Percentiles rank a stretch among this genome's conserved stretches.
phyloP scores from a whole-genome alignment of 208 protist genomes.

The Trypanosoma theileri region DNA sequence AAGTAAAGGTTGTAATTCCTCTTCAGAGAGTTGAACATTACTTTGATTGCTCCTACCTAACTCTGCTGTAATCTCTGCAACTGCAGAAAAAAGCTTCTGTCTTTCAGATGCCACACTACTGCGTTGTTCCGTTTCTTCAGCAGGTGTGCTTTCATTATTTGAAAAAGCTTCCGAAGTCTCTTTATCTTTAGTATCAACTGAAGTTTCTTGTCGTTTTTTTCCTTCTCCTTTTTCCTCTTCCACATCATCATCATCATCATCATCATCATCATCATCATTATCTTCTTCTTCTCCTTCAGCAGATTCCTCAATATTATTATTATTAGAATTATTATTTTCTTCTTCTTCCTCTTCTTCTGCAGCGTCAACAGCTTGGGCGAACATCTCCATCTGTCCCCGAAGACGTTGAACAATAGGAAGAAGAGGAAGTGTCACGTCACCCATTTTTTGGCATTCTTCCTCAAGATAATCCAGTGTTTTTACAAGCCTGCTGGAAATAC shows the following conservation, averaged over 20 bases:
- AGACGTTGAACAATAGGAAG: constrained; percentile 25
- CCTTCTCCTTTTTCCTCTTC: constrained; percentile 4
- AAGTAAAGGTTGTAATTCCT: constrained; percentile 31
- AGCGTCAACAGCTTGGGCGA: constrained; percentile 19
- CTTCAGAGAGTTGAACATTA: constrained; percentile 18
- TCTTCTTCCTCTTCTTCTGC: constrained; percentile 7
- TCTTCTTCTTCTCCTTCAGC: not conserved
- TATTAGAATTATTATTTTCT: not conserved
- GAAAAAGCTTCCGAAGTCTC: not conserved
- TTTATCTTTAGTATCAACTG: not conserved
- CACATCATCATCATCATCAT: not conserved
- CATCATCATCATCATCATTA: not conserved
- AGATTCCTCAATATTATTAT: not conserved
- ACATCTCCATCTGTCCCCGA: constrained; percentile 6
- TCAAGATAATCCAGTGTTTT: constrained; percentile 26
- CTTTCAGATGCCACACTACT: constrained; percentile 5
- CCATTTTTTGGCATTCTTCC: constrained; percentile 31
- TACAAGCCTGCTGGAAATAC: constrained; percentile 30
- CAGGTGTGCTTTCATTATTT: not conserved
- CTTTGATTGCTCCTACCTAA: constrained; percentile 22
- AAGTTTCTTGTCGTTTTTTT: not conserved
- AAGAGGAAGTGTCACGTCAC: constrained; percentile 25
- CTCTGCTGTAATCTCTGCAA: constrained; percentile 41
- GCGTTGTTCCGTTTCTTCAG: not conserved
- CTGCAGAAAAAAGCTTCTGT: constrained; percentile 23